These are phyloP conservation scores for Neurospora sp. DNA, from an alignment of 2,329 filamentous ascomycete genomes.

Conservation along the genomic window DNA sequence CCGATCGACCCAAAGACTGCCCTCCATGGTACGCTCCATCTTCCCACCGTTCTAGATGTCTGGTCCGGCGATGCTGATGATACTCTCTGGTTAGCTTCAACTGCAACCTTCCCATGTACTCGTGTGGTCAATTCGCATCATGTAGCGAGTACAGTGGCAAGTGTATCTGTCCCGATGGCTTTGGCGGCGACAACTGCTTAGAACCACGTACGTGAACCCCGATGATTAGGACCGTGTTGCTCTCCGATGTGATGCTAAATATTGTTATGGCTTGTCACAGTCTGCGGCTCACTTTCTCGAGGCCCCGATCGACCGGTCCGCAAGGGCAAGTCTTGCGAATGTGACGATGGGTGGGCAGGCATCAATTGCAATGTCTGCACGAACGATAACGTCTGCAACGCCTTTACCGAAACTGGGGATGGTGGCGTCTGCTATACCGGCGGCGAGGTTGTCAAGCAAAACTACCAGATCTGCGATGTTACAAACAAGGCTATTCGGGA, in stretches of 20 bases:
- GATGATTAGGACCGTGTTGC: neutral
- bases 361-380: slow-evolving; percentile 98
- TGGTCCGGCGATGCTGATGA: slow-evolving; percentile 9
- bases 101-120: slow-evolving; percentile 87
- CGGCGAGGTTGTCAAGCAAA: slow-evolving; percentile 83
- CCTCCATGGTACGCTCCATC: slow-evolving; percentile 58
- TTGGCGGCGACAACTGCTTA: slow-evolving; percentile 89
- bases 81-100: slow-evolving; percentile 62
- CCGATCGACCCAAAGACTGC: slow-evolving; percentile 65
- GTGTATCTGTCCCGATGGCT: slow-evolving; percentile 85
- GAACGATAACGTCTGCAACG: slow-evolving; percentile 72
- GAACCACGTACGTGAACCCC: slow-evolving; percentile 51
- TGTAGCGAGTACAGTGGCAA: slow-evolving; percentile 89
- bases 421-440: slow-evolving; percentile 88
- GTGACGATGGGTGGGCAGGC: slow-evolving; percentile 87
- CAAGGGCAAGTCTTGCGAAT: slow-evolving; percentile 63
- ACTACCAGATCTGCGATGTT: slow-evolving; percentile 96
- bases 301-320: slow-evolving; percentile 71
- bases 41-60: slow-evolving; percentile 35
- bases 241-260: slow-evolving; percentile 4
- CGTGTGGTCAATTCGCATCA: slow-evolving; percentile 79
- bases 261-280: slow-evolving; percentile 24
- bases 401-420: slow-evolving; percentile 72
- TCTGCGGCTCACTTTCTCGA: slow-evolving; percentile 80
- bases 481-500: slow-evolving; percentile 91